Conservation (phyloP, 306 rosid species). For the Corylus americana region DNA sequence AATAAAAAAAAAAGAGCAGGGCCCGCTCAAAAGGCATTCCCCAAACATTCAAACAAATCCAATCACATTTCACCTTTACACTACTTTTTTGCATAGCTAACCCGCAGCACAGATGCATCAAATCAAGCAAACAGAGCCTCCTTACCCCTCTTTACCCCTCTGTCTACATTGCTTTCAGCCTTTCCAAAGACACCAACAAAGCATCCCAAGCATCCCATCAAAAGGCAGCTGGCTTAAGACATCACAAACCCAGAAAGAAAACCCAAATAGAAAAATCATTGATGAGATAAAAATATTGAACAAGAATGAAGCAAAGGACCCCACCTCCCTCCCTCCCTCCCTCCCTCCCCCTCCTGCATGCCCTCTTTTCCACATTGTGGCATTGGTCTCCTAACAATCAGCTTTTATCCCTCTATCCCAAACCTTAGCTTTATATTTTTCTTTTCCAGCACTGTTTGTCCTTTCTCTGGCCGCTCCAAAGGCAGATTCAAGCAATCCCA, state of each 20-base stretch:
- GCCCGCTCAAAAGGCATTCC: constrained; percentile 39
- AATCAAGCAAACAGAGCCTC: constrained; percentile 46
- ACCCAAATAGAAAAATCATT: neutral
- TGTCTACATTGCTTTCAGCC: constrained; percentile 38
- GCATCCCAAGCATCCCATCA: constrained; percentile 51
- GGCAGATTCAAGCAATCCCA: constrained; percentile 27
- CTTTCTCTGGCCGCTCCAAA: constrained; percentile 28
- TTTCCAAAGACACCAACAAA: constrained; percentile 49
- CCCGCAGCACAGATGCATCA: constrained; percentile 52
- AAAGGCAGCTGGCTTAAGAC: constrained; percentile 46
- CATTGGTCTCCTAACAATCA: constrained; percentile 32
- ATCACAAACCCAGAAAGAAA: constrained; percentile 31
- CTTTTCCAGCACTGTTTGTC: constrained; percentile 14
- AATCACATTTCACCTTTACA: constrained; percentile 49
- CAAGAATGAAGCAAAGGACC: constrained; percentile 32
- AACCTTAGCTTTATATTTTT: constrained; percentile 28
- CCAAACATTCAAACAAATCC: constrained; percentile 59
- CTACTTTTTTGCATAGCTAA: constrained; percentile 50
- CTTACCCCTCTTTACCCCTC: constrained; percentile 25
- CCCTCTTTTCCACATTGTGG: constrained; percentile 31
- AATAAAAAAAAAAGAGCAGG: constrained; percentile 33
- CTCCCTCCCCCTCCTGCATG: neutral
- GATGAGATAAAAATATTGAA: neutral
- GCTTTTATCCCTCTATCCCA: constrained; percentile 32
- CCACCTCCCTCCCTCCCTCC: constrained; percentile 12